These are phyloP conservation scores for Priceomyces fermenticarens DNA, from an alignment of 805 yeast genomes.

Conservation along the genomic window DNA sequence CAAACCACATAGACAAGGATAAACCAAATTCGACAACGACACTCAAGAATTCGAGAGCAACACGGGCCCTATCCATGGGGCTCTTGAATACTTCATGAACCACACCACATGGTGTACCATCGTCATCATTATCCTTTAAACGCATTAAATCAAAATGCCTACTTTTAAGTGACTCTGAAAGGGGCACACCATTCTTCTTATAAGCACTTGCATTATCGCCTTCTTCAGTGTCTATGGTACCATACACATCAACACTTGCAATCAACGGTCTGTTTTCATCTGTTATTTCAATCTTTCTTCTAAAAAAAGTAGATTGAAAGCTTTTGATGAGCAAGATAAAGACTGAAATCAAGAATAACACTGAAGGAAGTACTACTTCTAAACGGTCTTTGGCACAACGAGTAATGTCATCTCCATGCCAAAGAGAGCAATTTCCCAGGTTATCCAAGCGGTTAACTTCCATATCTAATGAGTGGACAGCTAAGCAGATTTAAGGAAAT, in stretches of 20 bases:
- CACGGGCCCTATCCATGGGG: constrained; percentile 51
- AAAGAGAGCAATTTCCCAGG: constrained; percentile 16
- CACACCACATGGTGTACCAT: constrained; percentile 62
- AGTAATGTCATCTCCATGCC: constrained; percentile 65
- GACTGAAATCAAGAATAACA: constrained; percentile 27
- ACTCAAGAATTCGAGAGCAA: constrained; percentile 46
- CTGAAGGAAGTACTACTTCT: constrained; percentile 30
- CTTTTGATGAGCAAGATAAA: constrained; percentile 21
- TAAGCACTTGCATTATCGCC: background rate
- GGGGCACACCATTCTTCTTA: background rate
- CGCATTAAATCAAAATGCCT: constrained; percentile 66
- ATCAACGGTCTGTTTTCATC: constrained; percentile 32
- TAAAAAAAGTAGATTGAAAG: constrained; percentile 8
- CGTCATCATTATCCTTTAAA: constrained; percentile 49
- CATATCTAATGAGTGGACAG: no score
- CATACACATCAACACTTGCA: constrained; percentile 30
- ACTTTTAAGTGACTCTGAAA: constrained; percentile 36
- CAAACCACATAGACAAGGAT: constrained; percentile 31
- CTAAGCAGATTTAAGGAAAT: no score
- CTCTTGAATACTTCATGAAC: constrained; percentile 47
- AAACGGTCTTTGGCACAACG: constrained; percentile 45
- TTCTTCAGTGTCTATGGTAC: constrained; percentile 16
- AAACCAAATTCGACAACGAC: constrained; percentile 41
- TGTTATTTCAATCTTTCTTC: constrained; percentile 11
- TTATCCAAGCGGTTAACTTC: no score